Evolutionary conservation across 2,329 filamentous ascomycete genomes (phyloP).

Genomic region (Fusarium tuaranense): DNA sequence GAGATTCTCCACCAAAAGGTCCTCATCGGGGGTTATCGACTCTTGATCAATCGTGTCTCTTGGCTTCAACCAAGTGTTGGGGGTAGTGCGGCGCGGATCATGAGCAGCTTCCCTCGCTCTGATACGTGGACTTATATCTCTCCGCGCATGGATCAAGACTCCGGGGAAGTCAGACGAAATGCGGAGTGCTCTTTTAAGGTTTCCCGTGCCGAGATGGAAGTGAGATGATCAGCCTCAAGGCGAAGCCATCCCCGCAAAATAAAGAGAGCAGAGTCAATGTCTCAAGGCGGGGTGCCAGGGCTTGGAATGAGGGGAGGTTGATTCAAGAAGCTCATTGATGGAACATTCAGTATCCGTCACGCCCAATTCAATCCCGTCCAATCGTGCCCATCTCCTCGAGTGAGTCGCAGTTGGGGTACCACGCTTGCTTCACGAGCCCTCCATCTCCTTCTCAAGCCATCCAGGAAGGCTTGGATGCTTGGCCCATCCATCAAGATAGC

Average conservation of each 20-base stretch:
- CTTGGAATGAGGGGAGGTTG: conserved; percentile 31
- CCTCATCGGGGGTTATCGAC: conserved; percentile 12
- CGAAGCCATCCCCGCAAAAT: conserved; percentile 28
- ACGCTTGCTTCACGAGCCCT: conserved; percentile 17
- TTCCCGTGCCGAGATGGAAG: conserved; percentile 21
- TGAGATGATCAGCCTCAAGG: conserved; percentile 34
- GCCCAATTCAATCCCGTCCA: conserved; percentile 26
- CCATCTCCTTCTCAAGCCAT: conserved; percentile 70
- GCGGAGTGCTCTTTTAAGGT: conserved; percentile 29
- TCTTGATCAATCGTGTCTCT: conserved; percentile 14
- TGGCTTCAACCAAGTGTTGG: conserved; percentile 7
- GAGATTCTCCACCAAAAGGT: conserved; percentile 36
- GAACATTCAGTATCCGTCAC: conserved; percentile 29
- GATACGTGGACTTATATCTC: conserved; percentile 37
- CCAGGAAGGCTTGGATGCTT: conserved; percentile 66
- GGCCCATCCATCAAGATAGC: conserved; percentile 72
- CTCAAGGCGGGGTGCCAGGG: conserved; percentile 21
- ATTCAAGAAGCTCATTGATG: conserved; percentile 41
- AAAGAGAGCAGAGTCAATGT: conserved; percentile 7
- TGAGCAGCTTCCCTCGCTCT: conserved; percentile 6
- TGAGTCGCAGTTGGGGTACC: conserved; percentile 26
- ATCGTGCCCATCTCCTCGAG: background rate
- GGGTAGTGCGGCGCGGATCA: conserved; percentile 4
- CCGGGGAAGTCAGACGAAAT: conserved; percentile 16
- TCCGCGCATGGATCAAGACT: conserved; percentile 28